Percentiles rank a stretch among this genome's conserved stretches.
Conservation (phyloP, 1,284 basidiomycete genomes). For the Fistulina hepatica region DNA sequence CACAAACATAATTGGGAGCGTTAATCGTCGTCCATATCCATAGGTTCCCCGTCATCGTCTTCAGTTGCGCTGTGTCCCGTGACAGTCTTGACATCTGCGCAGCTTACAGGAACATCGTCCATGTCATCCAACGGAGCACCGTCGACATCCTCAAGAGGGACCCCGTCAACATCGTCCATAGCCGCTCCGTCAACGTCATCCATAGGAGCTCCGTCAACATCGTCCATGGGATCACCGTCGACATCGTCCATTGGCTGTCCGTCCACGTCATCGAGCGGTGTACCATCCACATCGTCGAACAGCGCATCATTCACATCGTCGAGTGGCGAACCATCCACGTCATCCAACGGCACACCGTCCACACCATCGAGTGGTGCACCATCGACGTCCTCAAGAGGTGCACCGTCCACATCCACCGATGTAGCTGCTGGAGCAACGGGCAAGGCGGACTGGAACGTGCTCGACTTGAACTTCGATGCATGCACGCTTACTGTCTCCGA, state of each 20-base stretch:
- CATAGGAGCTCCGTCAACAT: slow-evolving; percentile 31
- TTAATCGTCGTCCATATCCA: not conserved
- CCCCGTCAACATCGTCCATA: slow-evolving; percentile 31
- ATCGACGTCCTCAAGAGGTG: slow-evolving; percentile 30
- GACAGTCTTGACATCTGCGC: no score
- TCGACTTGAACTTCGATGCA: slow-evolving; percentile 65
- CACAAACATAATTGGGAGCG: no score
- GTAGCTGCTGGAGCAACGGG: slow-evolving; percentile 19
- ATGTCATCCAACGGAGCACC: slow-evolving; percentile 25
- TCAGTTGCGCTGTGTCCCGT: no score
- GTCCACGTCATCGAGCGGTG: slow-evolving; percentile 20
- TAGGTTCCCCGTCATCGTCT: not conserved
- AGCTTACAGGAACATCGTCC: slow-evolving; percentile 22
- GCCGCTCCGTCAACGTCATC: slow-evolving; percentile 24
- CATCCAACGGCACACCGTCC: slow-evolving; percentile 38
- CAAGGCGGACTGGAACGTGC: slow-evolving; percentile 59
- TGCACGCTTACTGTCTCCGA: slow-evolving; percentile 27
- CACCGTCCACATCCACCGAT: slow-evolving; percentile 28
- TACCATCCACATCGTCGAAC: slow-evolving; percentile 27
- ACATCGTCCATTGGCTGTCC: slow-evolving; percentile 35
- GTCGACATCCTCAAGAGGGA: slow-evolving; percentile 32
- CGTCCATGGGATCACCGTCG: slow-evolving; percentile 40
- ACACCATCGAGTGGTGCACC: slow-evolving; percentile 40
- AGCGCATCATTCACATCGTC: slow-evolving; percentile 27
- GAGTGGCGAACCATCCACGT: slow-evolving; percentile 32